Evolutionary conservation across 139 green algal genomes (phyloP), one percentile per base, ranked within the genome.

Genomic region (Deuterostichococcus epilithicus): DNA sequence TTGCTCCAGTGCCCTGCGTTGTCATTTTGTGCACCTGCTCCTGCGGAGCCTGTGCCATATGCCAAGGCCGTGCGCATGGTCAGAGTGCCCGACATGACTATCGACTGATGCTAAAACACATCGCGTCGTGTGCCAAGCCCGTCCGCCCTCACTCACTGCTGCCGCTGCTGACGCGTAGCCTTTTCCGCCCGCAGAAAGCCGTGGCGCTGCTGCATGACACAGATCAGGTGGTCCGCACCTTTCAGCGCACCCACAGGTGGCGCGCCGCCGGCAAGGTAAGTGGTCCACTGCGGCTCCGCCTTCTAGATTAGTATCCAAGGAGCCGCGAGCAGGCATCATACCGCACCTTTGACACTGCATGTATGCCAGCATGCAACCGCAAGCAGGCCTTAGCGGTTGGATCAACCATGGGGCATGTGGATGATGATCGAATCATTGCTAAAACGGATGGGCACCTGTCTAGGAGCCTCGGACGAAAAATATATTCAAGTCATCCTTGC

Each of bases 211-310:
- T 83, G 35, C 70, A 75, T 23, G 70, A 83, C 44, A 83, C 78
- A 1, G 84, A 87, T 25, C 34, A 75, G 6, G 81, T 78, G 20
- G 37, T 85, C 26, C 74, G 86, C 59, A 76, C 82, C 26, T 87
- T 83, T 58, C 79, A 83, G 75, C 73, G 84, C 36, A 73, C 82
- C 5, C 44, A 82, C 28, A 52, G 60, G 32, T 87, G 81, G 84
- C 77, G 84, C 4, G 70, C 68, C 0, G 44, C 82, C 28, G 70
- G 32, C 47, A 76, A 83, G 66, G 72, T 76, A n/a, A 20, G 15
- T 63, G 1, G 37, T 32, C 18, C 26, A 1, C n/a, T 74, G 5
- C 25, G 25, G 26, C 36, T 25, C 68, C 10, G 32, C 37, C 36
- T 59, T 28, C 23, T 59, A 15, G 33, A 10, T 52, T 13, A 52